Evolutionary conservation across 1,139 yeast species (phyloP).

Genomic region (Fermentozyma sake): DNA sequence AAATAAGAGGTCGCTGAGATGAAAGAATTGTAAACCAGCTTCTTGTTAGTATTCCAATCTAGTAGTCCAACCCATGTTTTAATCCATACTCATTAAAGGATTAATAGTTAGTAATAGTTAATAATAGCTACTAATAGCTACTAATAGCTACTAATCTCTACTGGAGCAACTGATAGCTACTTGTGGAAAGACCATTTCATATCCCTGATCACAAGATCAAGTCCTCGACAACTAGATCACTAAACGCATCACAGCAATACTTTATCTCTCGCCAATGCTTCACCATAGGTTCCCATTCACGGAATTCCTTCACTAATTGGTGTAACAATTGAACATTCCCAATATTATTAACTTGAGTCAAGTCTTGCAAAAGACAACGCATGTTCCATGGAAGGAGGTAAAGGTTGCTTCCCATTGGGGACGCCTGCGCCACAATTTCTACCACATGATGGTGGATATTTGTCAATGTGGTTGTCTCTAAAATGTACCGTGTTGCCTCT

Average conservation of each 20-base stretch:
- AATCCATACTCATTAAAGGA: too few relatives aligned
- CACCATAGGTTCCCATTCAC: slow-evolving; percentile 37
- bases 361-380: slow-evolving; percentile 34
- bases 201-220: too few relatives aligned
- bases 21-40: too few relatives aligned
- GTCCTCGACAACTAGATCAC: slow-evolving; percentile 30
- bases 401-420: slow-evolving; percentile 11
- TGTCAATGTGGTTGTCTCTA: slow-evolving; percentile 35
- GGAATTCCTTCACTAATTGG: slow-evolving; percentile 29
- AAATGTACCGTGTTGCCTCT: slow-evolving; percentile 27
- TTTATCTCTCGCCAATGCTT: slow-evolving; percentile 39
- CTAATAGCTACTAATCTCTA: too few relatives aligned
- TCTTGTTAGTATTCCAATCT: too few relatives aligned
- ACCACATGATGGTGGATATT: slow-evolving; percentile 5
- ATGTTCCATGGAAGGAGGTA: slow-evolving; percentile 38
- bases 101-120: too few relatives aligned
- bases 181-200: too few relatives aligned
- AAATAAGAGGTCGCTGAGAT: too few relatives aligned
- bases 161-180: too few relatives aligned
- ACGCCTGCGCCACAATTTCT: slow-evolving; percentile 1
- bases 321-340: slow-evolving; percentile 23
- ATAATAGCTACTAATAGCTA: too few relatives aligned
- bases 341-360: slow-evolving; percentile 35
- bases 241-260: slow-evolving; percentile 34
- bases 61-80: too few relatives aligned